Evolutionary conservation across 257 asterid species (phyloP).

Genomic region (Osmanthus fragrans): DNA sequence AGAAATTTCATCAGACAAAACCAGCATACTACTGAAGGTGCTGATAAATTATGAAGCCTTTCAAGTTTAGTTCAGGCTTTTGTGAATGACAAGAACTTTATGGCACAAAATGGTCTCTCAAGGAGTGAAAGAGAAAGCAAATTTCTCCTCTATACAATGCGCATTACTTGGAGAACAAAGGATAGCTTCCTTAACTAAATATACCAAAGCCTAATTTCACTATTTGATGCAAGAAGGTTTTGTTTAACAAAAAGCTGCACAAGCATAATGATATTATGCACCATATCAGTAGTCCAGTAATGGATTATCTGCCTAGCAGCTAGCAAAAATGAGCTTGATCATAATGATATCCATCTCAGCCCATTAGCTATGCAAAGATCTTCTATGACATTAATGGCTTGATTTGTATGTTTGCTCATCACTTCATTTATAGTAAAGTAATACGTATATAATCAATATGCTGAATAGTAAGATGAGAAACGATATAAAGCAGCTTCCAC

Average conservation of each 20-base stretch:
- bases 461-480: neutral
- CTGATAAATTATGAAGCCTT: neutral
- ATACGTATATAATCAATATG: neutral
- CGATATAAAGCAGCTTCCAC: neutral
- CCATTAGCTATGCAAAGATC: neutral
- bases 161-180: neutral
- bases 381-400: neutral
- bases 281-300: neutral
- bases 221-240: neutral
- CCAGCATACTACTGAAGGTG: neutral
- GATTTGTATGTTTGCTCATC: neutral
- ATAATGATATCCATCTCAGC: neutral
- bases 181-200: neutral
- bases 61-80: neutral
- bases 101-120: neutral
- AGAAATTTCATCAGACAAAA: neutral
- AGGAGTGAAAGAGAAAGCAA: neutral
- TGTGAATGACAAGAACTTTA: conserved; percentile 9
- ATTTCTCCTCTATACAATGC: neutral
- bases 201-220: neutral
- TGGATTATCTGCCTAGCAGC: neutral
- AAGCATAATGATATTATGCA: neutral
- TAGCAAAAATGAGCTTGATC: neutral
- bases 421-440: neutral
- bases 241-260: neutral